Evolutionary conservation across 2,329 filamentous ascomycete species (phyloP), one percentile per base, ranked within the genome.

Genomic region (Fonsecaea multimorphosa): DNA sequence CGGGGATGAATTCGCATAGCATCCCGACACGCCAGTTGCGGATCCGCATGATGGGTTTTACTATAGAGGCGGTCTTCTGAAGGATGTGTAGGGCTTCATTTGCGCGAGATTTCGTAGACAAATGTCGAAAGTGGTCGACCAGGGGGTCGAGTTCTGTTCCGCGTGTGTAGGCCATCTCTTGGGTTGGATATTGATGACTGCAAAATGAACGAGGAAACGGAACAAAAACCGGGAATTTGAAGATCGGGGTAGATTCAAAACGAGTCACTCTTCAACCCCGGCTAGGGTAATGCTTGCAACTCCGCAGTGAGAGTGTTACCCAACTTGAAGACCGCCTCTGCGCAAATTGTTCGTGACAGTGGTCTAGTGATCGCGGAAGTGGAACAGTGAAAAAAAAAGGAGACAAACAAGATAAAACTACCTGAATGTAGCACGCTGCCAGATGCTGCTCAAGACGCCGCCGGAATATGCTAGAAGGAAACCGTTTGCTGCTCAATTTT

Each of bases 31-130:
- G 89, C 91, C 93, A 98, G 62, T 84, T 84, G 51, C 91, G 87
- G 55, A 92, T 92, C 70, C 92, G 86, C 93, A 98, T 98, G 68
- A 98, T 91, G 19, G 94, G 94, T 77, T 97, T 97, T 68, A 97
- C 93, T 64, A 96, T 79, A 29, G 93, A 96, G 2, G 92, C 92
- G 46, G 96, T 85, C 77, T 91, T 93, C 73, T 88, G 90, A 27
- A 98, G 84, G 64, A 86, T 87, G 38, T 86, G 74, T 2, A 85
- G 74, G 11, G 84, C 84, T 67, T 86, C 84, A n/a, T 78, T 76
- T 68, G 83, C 81, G 11, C 83, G 78, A 11, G 79, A 78, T 8
- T 80, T 76, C 31, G 78, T 76, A 53, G 81, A 81, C n/a, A 85
- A 77, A 77, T 86, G 83, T 52, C 84, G 81, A 69, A 84, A 86